Base-by-base conservation (phyloP, 805 yeast species). In the Schwanniomyces occidentalis region DNA sequence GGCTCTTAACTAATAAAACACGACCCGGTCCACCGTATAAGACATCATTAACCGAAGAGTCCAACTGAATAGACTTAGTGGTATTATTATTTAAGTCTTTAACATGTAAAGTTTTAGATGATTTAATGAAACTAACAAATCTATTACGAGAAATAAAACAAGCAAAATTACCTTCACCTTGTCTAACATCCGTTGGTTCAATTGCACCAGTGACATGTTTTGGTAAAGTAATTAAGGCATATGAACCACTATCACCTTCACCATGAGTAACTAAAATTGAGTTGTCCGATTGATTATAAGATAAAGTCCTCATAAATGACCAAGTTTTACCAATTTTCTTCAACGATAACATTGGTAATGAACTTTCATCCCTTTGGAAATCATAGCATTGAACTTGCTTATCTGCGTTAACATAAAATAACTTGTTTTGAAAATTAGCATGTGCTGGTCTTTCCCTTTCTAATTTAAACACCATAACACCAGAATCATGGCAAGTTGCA, bases 381-480 rank as follows among this genome's bases (percentile, higher is more conserved):
- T 87, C 93, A 54, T 76, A 89, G 35, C 78, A 67, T 61, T 88
- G 95, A 34, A 91, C 81, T 60, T 88, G 95, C 61, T 84, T 87
- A 56, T 88, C 95, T 41, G 78, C 75, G 62, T 87, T 88, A 51
- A 89, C 79, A 54, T 75, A 91, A 42, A 76, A 76, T 49, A 93
- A 62, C 50, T 75, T 80, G 62, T 85, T 85, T 56, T 85, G 93
- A 64, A 73, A 75, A 21, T 78, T 53, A 4, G 85, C 62, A 51
- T 78, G 76, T n/a, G 96, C 95, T 9, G 99, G 98, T 61, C 99
- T 82, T 71, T 93, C 99, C 59, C 98, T 85, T 61, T 88, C 96
- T 42, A 93, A 75, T 67, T 93, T 93, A 77, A 93, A 95, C 32
- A 93, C 95, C 95, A 90, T 90, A 19, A 89, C 95, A 60, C 99